phyloP scores from a whole-genome alignment of 1,284 basidiomycete species.

The Mycena sp. region DNA sequence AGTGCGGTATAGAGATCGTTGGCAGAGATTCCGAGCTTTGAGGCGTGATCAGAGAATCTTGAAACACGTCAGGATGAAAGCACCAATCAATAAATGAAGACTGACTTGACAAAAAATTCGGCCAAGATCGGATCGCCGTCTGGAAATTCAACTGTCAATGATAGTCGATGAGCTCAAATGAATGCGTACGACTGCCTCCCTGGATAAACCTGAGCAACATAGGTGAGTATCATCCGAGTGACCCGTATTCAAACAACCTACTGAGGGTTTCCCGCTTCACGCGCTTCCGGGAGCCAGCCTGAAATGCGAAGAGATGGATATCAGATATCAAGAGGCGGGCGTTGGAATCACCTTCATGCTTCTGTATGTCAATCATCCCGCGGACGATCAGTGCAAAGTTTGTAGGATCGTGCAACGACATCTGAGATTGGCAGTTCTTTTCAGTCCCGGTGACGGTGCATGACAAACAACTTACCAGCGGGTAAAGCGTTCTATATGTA shows the following conservation, averaged over 20 bases:
- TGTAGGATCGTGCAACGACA: slow-evolving; percentile 68
- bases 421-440: slow-evolving; percentile 30
- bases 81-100: background rate
- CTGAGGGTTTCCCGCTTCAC: slow-evolving; percentile 43
- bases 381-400: slow-evolving; percentile 66
- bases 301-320: background rate
- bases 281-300: slow-evolving; percentile 74
- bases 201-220: slow-evolving; percentile 54
- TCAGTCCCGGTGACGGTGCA: background rate
- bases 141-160: slow-evolving; percentile 39
- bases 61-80: background rate
- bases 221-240: background rate
- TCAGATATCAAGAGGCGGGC: background rate
- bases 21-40: slow-evolving; percentile 55
- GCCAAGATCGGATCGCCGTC: slow-evolving; percentile 71
- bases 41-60: slow-evolving; percentile 60
- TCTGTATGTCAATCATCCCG: slow-evolving; percentile 72
- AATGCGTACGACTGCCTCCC: slow-evolving; percentile 65
- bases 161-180: too few relatives aligned
- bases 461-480: slow-evolving; percentile 41
- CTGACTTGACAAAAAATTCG: slow-evolving; percentile 75
- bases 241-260: background rate
- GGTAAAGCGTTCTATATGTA: slow-evolving; percentile 67
- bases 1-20: slow-evolving; percentile 61
- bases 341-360: slow-evolving; percentile 60